Conservation (phyloP, 192 early-diverging fungal species). For the Umbelopsis sp. region DNA sequence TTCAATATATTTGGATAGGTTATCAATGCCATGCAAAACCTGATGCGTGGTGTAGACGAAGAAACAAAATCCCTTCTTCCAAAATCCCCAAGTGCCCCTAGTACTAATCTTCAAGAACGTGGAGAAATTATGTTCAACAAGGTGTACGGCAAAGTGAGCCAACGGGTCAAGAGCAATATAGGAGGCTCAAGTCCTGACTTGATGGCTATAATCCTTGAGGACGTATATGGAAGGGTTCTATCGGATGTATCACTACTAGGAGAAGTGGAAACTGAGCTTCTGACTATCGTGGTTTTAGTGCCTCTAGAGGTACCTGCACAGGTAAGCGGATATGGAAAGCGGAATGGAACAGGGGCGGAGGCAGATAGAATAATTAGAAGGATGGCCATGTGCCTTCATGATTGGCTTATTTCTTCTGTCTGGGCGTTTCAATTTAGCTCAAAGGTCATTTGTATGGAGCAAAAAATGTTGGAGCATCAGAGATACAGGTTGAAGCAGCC, state of each 20-base stretch:
- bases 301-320: slow-evolving; percentile 13
- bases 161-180: slow-evolving; percentile 13
- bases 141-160: slow-evolving; percentile 7
- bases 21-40: slow-evolving; percentile 18
- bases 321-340: slow-evolving; percentile 1
- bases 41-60: not conserved
- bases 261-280: slow-evolving; percentile 19
- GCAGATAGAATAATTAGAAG: not conserved
- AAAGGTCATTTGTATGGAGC: slow-evolving; percentile 24
- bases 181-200: slow-evolving; percentile 10
- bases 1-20: not conserved
- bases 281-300: not conserved
- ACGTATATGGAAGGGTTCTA: slow-evolving; percentile 25
- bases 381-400: no score
- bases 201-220: slow-evolving; percentile 4
- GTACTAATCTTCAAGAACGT: not conserved
- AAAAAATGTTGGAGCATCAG: slow-evolving; percentile 25
- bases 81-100: not conserved
- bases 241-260: slow-evolving; percentile 16
- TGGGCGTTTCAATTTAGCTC: not conserved
- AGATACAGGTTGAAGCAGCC: slow-evolving; percentile 13
- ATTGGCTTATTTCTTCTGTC: not conserved
- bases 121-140: slow-evolving; percentile 9
- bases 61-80: slow-evolving; percentile 9
- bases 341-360: not conserved